Percentiles rank a stretch among this genome's conserved stretches.
phyloP scores from a whole-genome alignment of 192 early-diverging fungal genomes.

The Pilaira anomala region DNA sequence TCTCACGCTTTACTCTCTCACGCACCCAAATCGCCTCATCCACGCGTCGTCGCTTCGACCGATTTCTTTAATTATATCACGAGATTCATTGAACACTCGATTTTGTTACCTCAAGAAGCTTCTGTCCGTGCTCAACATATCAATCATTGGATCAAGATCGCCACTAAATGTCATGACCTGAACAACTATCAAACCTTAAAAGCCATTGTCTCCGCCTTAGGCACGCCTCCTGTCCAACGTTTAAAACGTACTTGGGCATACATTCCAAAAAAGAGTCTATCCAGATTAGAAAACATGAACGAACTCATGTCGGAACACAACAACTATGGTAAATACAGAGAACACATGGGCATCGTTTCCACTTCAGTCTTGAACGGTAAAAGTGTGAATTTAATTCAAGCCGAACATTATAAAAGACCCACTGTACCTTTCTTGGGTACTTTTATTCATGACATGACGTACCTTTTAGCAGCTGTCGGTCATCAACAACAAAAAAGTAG shows the following conservation, averaged over 20 bases:
- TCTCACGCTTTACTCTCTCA: constrained; percentile 54
- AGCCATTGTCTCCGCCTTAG: constrained; percentile 59
- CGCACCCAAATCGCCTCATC: constrained; percentile 53
- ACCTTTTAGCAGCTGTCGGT: constrained; percentile 62
- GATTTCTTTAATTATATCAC: constrained; percentile 77
- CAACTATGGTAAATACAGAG: constrained; percentile 65
- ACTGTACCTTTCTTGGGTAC: constrained; percentile 75
- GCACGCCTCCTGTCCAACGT: constrained; percentile 61
- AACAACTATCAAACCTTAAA: constrained; percentile 67
- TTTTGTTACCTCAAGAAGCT: constrained; percentile 52
- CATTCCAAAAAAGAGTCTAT: constrained; percentile 58
- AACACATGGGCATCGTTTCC: constrained; percentile 41
- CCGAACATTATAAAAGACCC: constrained; percentile 42
- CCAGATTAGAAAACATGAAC: constrained; percentile 46
- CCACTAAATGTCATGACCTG: constrained; percentile 48
- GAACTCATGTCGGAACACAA: constrained; percentile 57
- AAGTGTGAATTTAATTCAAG: constrained; percentile 5
- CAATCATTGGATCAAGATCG: constrained; percentile 65
- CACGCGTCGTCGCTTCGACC: constrained; percentile 55
- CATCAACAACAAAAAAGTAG: constrained; percentile 20
- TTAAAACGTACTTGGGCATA: constrained; percentile 66
- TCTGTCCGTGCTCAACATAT: constrained; percentile 54
- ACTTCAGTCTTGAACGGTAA: constrained; percentile 13
- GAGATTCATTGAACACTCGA: constrained; percentile 62
- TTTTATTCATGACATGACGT: constrained; percentile 74